These are phyloP conservation scores for Ophiostoma novo-ulmi DNA, from an alignment of 2,329 filamentous ascomycete species.

Conservation along the genomic window DNA sequence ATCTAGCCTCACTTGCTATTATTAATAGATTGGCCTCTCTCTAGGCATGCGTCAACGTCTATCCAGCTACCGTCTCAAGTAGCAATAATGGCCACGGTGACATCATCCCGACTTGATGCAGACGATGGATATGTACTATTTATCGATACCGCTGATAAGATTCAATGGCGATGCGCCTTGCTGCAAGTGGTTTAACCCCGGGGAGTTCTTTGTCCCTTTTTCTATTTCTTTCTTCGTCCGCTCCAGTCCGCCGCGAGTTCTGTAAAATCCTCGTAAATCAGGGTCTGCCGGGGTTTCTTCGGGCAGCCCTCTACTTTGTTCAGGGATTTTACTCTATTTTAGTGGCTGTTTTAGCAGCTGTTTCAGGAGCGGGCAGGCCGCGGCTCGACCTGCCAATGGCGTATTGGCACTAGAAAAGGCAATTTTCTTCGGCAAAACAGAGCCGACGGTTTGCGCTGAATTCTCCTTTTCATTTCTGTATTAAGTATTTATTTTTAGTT, in stretches of 20 bases:
- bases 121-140: not conserved
- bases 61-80: not conserved
- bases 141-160: conserved; percentile 1
- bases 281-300: not conserved
- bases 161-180: not conserved
- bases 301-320: not conserved
- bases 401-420: not conserved
- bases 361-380: not conserved
- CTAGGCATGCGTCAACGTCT: not conserved
- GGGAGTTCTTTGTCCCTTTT: not conserved
- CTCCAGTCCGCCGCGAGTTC: not conserved
- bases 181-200: not conserved
- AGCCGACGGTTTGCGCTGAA: not conserved
- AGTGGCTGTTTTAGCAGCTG: not conserved
- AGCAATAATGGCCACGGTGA: not conserved
- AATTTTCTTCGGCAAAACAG: conserved; percentile 5
- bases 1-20: not conserved
- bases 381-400: not conserved
- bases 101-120: not conserved
- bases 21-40: not conserved
- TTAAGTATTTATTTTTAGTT: not conserved
- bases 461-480: not conserved
- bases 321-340: not conserved
- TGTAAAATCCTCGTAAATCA: not conserved
- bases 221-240: not conserved